These are phyloP conservation scores for Leccinellum albellum DNA, from an alignment of 768 basidiomycete genomes.

Conservation along the genomic window DNA sequence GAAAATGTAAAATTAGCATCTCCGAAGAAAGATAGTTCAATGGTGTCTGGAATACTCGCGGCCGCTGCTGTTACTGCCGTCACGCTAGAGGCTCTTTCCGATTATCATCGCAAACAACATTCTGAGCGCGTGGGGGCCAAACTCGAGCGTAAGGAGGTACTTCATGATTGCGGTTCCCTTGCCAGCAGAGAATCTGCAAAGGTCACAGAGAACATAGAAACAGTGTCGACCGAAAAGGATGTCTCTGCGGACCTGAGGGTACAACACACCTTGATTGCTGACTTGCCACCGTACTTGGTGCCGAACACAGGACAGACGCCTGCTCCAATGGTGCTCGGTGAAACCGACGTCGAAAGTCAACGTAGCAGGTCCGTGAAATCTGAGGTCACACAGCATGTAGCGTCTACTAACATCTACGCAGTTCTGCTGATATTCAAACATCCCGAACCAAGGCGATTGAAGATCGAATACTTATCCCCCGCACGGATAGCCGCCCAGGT, in stretches of 20 bases:
- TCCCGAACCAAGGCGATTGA: not conserved
- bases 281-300: not conserved
- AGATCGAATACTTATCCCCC: not conserved
- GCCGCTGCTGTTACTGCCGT: conserved; percentile 9
- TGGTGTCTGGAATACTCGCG: conserved; percentile 11
- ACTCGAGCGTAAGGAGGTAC: not conserved
- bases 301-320: no score
- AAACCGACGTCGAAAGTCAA: not conserved
- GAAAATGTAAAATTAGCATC: not conserved
- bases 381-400: not conserved
- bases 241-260: not conserved
- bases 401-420: not conserved
- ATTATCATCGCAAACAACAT: conserved; percentile 2
- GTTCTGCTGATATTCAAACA: not conserved
- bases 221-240: not conserved
- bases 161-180: not conserved
- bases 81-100: conserved; percentile 9
- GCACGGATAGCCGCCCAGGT: not conserved
- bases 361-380: not conserved
- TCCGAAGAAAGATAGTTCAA: conserved; percentile 7
- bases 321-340: not conserved
- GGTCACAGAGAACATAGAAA: not conserved
- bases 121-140: not conserved
- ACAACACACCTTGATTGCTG: not conserved
- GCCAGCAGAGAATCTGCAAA: not conserved